These are phyloP conservation scores for Clarireedia hainanense DNA, from an alignment of 2,329 filamentous ascomycete species.

Conservation along the genomic window DNA sequence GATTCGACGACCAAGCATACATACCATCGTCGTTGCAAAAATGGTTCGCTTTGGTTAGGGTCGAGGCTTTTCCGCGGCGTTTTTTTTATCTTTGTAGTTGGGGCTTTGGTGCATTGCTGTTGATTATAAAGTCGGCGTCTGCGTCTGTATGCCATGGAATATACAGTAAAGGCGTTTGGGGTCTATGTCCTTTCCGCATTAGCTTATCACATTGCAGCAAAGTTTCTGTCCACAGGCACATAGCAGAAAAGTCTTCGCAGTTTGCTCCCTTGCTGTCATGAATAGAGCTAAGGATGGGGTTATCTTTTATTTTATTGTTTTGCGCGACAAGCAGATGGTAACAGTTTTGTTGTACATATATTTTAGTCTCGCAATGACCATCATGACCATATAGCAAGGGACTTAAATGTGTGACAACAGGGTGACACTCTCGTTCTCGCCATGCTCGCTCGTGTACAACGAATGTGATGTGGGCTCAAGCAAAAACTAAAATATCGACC, in stretches of 20 bases:
- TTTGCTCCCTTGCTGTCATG: conserved; percentile 8
- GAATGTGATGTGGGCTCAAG: too few species aligned
- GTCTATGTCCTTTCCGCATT: neutral
- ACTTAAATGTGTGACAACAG: neutral
- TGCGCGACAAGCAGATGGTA: neutral
- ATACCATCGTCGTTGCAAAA: conserved; percentile 1
- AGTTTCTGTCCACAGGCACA: conserved; percentile 7
- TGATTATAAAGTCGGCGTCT: conserved; percentile 6
- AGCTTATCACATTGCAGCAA: neutral
- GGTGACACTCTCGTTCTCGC: too few species aligned
- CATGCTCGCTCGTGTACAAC: too few species aligned
- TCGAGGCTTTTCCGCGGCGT: conserved; percentile 5
- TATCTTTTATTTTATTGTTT: neutral
- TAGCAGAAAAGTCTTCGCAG: conserved; percentile 4
- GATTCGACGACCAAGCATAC: conserved; percentile 8
- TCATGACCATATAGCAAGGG: neutral
- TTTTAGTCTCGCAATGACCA: neutral
- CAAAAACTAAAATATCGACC: too few species aligned
- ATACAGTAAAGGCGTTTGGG: conserved; percentile 9
- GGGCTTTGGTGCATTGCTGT: conserved; percentile 8
- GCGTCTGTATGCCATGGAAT: conserved; percentile 7
- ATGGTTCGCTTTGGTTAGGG: conserved; percentile 8
- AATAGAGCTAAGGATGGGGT: neutral
- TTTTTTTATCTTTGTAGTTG: conserved; percentile 6
- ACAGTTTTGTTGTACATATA: neutral